Evolutionary conservation across 495 filamentous ascomycete genomes (phyloP).

Genomic region (Parathielavia hyrcaniae): DNA sequence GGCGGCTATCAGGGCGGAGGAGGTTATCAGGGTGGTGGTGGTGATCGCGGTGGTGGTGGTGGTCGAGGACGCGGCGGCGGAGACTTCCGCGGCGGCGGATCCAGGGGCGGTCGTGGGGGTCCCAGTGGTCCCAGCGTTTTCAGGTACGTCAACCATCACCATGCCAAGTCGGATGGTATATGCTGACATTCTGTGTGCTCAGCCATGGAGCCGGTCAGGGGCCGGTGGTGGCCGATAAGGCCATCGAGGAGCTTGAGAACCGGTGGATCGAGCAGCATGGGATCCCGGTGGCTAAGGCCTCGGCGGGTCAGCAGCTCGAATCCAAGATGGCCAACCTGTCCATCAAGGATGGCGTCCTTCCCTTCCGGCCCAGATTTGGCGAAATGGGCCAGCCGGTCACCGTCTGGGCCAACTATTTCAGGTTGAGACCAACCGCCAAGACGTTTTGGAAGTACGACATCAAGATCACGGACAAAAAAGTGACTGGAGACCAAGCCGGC

Average conservation of each 20-base stretch:
- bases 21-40: constrained; percentile 18
- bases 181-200: constrained; percentile 4
- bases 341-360: constrained; percentile 27
- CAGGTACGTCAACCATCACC: constrained; percentile 24
- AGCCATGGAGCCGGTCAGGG: constrained; percentile 2
- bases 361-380: constrained; percentile 55
- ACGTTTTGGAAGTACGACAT: constrained; percentile 38
- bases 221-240: constrained; percentile 27
- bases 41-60: constrained; percentile 21
- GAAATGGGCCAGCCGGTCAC: constrained; percentile 44
- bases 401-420: constrained; percentile 62
- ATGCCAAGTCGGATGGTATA: constrained; percentile 1
- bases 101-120: constrained; percentile 23
- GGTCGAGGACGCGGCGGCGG: constrained; percentile 21
- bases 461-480: constrained; percentile 16
- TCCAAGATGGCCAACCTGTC: constrained; percentile 29
- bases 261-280: constrained; percentile 23
- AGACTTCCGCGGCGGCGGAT: constrained; percentile 18
- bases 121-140: constrained; percentile 31
- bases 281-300: not conserved
- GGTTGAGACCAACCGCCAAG: constrained; percentile 39
- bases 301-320: not conserved
- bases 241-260: constrained; percentile 35
- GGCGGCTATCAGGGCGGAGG: constrained; percentile 22
- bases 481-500: not conserved